phyloP scores from a whole-genome alignment of 129 eudicot genomes.

The Erigeron canadensis region DNA sequence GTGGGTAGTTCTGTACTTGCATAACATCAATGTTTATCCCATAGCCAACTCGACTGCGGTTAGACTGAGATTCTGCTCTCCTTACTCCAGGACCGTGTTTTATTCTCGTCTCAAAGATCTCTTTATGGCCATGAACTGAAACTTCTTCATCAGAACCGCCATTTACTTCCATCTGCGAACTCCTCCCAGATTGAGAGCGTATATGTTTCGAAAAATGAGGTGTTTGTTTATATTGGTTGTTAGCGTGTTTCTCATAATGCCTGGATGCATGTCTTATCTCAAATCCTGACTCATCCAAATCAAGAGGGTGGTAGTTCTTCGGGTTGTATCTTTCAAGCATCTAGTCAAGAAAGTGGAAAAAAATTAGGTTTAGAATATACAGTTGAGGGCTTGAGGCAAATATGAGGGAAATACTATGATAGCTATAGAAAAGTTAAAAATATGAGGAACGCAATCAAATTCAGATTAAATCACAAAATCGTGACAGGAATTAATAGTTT shows the following conservation, averaged over 20 bases:
- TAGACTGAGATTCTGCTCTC: conserved; percentile 39
- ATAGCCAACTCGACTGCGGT: conserved; percentile 32
- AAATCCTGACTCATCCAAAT: conserved; percentile 43
- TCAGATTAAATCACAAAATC: conserved; percentile 1
- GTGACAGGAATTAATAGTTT: neutral
- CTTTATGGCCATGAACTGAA: conserved; percentile 34
- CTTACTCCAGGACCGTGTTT: conserved; percentile 42
- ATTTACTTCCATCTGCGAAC: conserved; percentile 40
- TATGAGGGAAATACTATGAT: neutral
- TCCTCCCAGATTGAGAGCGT: conserved; percentile 35
- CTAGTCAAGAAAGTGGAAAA: conserved; percentile 37
- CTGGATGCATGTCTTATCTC: conserved; percentile 42
- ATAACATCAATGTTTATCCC: conserved; percentile 39
- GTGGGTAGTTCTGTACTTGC: conserved; percentile 35
- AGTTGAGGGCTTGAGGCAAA: neutral
- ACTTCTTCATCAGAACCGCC: conserved; percentile 49
- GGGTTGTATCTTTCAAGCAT: conserved; percentile 46
- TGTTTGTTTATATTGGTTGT: conserved; percentile 36
- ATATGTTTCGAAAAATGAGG: conserved; percentile 35
- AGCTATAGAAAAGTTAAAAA: neutral
- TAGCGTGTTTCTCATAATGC: conserved; percentile 35
- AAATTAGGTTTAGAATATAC: conserved; percentile 4
- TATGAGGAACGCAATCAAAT: neutral
- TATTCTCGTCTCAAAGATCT: conserved; percentile 30
- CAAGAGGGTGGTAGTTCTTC: conserved; percentile 38